Percentiles rank a stretch among this genome's conserved stretches.
These are phyloP conservation scores for Podaxis sp. DNA, from an alignment of 768 basidiomycete species.

Conservation along the genomic window DNA sequence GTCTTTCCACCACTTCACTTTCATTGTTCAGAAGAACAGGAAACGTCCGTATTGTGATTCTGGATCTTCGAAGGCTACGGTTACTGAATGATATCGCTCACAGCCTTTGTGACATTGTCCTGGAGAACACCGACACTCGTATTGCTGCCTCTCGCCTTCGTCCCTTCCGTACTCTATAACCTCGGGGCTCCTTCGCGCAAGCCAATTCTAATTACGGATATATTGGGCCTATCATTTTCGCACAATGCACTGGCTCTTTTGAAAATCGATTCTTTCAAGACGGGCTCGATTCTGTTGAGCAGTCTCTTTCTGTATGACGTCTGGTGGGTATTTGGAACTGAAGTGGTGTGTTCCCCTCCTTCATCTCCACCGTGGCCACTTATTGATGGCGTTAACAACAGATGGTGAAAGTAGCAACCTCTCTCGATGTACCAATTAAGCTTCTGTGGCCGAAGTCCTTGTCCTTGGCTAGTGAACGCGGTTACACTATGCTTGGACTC, in stretches of 20 bases:
- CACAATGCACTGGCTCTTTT: slow-evolving; percentile 76
- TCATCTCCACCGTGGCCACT: background rate
- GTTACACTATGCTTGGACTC: slow-evolving; percentile 87
- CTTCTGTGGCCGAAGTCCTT: slow-evolving; percentile 80
- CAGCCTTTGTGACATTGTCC: slow-evolving; percentile 37
- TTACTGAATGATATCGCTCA: slow-evolving; percentile 7
- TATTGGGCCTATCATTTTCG: slow-evolving; percentile 73
- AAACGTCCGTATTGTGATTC: slow-evolving; percentile 19
- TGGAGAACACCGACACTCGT: slow-evolving; percentile 54
- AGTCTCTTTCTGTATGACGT: slow-evolving; percentile 93
- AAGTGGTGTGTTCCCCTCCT: slow-evolving; percentile 55
- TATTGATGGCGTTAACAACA: slow-evolving; percentile 22
- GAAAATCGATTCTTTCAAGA: slow-evolving; percentile 85
- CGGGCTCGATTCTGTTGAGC: slow-evolving; percentile 75
- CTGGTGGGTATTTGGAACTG: slow-evolving; percentile 91
- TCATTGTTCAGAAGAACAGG: slow-evolving; percentile 35
- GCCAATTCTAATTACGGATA: slow-evolving; percentile 72
- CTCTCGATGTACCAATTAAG: slow-evolving; percentile 90
- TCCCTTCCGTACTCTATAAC: slow-evolving; percentile 65
- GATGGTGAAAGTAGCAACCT: slow-evolving; percentile 94
- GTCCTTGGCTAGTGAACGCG: slow-evolving; percentile 40
- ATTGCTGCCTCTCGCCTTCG: slow-evolving; percentile 52
- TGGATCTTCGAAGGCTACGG: slow-evolving; percentile 13
- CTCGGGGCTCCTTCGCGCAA: slow-evolving; percentile 39
- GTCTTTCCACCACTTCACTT: slow-evolving; percentile 41